Evolutionary conservation across 2,329 filamentous ascomycete genomes (phyloP), one percentile per base, ranked within the genome.

Genomic region (Pseudogymnoascus destructans): DNA sequence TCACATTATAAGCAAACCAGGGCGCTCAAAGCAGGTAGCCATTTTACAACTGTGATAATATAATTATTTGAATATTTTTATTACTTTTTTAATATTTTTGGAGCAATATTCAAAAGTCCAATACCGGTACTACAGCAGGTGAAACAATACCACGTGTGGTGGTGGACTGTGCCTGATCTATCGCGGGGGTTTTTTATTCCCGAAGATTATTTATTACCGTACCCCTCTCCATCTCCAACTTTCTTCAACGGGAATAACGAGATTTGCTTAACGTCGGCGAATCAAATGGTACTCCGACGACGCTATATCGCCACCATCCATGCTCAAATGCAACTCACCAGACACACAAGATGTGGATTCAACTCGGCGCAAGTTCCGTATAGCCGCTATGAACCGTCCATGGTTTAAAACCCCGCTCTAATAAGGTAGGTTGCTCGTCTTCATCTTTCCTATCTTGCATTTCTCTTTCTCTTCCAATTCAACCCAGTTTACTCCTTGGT

Each of bases 191-290:
- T 30, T 40, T 32, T 30, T 52, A 52, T 52, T 52, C 10, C 46
- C 46, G 46, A 13, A 30, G 13, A 7, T 52, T 52, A 52, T 52
- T 52, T 52, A 52, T 52, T 52, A 17, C 46, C 46, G 46, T 17
- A 52, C 46, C 46, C 46, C 42, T 49, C 46, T 25, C 21, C 21
- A 5, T 52, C 46, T 52, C 46, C 46, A 52, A 52, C 23, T 49
- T 49, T 52, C 46, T 52, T 25, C 46, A 52, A 52, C 46, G 46
- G 46, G 46, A 52, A 52, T 52, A 52, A 52, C 46, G 9, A 52
- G n/a, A 10, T 52, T 52, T 52, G n/a, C 25, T 30, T 11, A 13
- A 52, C 13, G 3, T 30, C 46, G 25, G 25, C 46, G 46, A 52
- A 52, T 52, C 46, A 52, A 32, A 52, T 52, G 25, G 13, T 30